A percentile compares a stretch with the other conserved stretches of the same genome.
These are phyloP conservation scores for Kentomonas sorsogonicus DNA, from an alignment of 208 protist genomes.

Conservation along the genomic window DNA sequence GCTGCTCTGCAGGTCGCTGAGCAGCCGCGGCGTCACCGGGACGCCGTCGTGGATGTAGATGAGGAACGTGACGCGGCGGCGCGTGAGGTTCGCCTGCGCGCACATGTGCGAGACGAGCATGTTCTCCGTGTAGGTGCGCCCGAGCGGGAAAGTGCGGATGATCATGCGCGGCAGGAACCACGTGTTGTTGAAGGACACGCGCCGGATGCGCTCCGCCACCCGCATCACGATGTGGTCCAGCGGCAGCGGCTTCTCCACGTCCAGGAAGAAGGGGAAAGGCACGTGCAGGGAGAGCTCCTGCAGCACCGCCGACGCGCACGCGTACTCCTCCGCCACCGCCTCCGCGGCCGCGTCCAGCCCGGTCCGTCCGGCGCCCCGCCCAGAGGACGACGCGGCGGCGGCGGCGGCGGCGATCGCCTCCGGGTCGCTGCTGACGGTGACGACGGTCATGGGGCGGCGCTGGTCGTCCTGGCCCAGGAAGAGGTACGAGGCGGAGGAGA, in stretches of 20 bases:
- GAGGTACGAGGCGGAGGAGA: conserved; percentile 75
- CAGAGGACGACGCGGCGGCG: too few relatives aligned
- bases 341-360: conserved; percentile 23
- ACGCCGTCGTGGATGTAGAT: conserved; percentile 68
- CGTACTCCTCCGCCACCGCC: conserved; percentile 51
- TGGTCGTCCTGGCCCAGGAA: conserved; percentile 69
- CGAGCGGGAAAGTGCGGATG: conserved; percentile 77
- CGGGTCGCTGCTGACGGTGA: conserved; percentile 43
- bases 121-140: conserved; percentile 64
- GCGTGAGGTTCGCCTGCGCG: conserved; percentile 70
- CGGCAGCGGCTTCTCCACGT: conserved; percentile 60
- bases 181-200: conserved; percentile 76
- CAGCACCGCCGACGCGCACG: conserved; percentile 43
- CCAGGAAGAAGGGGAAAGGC: conserved; percentile 78
- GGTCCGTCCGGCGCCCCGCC: too few relatives aligned
- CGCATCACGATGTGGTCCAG: conserved; percentile 55
- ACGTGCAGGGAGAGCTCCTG: conserved; percentile 54
- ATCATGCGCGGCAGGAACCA: conserved; percentile 77
- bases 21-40: conserved; percentile 56
- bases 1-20: conserved; percentile 47
- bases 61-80: conserved; percentile 79
- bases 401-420: not conserved
- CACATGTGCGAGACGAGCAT: conserved; percentile 79
- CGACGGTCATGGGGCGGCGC: conserved; percentile 69
- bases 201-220: conserved; percentile 74